Evolutionary conservation across 1,284 basidiomycete genomes (phyloP).

Genomic region (Termitomyces sp.): DNA sequence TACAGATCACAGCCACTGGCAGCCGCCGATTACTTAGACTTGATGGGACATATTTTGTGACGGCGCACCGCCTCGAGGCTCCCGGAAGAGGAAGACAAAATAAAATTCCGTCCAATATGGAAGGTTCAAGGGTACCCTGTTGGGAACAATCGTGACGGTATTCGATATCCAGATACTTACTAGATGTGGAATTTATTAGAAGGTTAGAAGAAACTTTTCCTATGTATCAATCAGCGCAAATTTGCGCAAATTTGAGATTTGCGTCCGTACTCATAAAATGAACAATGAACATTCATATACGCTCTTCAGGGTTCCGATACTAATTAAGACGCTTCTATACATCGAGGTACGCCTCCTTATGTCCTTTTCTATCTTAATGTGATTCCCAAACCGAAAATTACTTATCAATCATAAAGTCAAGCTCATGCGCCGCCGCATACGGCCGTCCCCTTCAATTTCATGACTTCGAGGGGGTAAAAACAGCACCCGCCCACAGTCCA

Average conservation of each 20-base stretch:
- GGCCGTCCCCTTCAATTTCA: not conserved
- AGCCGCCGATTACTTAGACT: not conserved
- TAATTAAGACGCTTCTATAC: not conserved
- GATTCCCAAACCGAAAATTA: not conserved
- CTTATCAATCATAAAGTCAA: not conserved
- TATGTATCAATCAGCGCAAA: not conserved
- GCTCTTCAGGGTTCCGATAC: not conserved
- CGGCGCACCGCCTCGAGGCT: conserved; percentile 12
- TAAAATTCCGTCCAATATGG: conserved; percentile 9
- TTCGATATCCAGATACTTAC: not conserved
- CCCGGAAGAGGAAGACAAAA: not conserved
- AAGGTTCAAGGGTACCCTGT: conserved; percentile 13
- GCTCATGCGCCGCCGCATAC: not conserved
- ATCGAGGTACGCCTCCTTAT: not conserved
- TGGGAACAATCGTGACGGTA: not conserved
- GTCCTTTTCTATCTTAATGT: not conserved
- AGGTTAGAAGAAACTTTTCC: conserved; percentile 1
- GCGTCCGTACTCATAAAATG: not conserved
- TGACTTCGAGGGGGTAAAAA: not conserved
- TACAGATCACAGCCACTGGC: not conserved
- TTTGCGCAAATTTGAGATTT: conserved; percentile 7
- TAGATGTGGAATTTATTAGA: not conserved
- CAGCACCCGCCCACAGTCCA: not conserved
- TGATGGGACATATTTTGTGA: conserved; percentile 7
- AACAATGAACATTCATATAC: not conserved